These are phyloP conservation scores for Aspergillus bombycis DNA, from an alignment of 2,329 filamentous ascomycete species.

Conservation along the genomic window DNA sequence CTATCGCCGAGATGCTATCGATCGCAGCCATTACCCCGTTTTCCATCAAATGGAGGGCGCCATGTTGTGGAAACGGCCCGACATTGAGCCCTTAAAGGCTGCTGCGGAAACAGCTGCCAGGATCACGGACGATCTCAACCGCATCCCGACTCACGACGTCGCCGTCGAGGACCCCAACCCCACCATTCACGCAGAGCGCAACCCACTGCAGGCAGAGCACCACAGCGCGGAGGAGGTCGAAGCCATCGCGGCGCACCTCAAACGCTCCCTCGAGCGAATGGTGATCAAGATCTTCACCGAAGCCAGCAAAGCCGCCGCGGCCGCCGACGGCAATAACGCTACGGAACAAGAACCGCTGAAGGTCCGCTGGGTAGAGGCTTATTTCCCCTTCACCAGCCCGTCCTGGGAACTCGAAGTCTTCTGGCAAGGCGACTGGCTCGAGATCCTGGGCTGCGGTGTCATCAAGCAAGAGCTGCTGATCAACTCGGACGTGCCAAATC, in stretches of 20 bases:
- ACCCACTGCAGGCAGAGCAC: conserved; percentile 74
- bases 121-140: conserved; percentile 72
- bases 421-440: conserved; percentile 93
- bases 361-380: conserved; percentile 94
- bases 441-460: conserved; percentile 91
- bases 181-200: conserved; percentile 73
- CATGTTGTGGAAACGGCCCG: conserved; percentile 76
- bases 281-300: conserved; percentile 85
- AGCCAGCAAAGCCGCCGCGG: conserved; percentile 68
- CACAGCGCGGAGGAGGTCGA: conserved; percentile 78
- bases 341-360: conserved; percentile 68
- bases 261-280: conserved; percentile 84
- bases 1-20: conserved; percentile 91
- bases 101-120: conserved; percentile 54
- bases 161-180: conserved; percentile 83
- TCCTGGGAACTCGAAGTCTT: conserved; percentile 96
- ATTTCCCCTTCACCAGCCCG: conserved; percentile 95
- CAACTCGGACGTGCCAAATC: conserved; percentile 73
- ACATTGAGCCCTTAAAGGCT: conserved; percentile 33
- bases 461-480: conserved; percentile 80
- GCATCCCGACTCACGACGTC: conserved; percentile 73
- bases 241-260: conserved; percentile 82
- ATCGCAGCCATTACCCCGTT: conserved; percentile 91
- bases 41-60: conserved; percentile 99
- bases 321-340: conserved; percentile 57